phyloP scores from a whole-genome alignment of 495 filamentous ascomycete species.

The Annulohypoxylon maeteangense region DNA sequence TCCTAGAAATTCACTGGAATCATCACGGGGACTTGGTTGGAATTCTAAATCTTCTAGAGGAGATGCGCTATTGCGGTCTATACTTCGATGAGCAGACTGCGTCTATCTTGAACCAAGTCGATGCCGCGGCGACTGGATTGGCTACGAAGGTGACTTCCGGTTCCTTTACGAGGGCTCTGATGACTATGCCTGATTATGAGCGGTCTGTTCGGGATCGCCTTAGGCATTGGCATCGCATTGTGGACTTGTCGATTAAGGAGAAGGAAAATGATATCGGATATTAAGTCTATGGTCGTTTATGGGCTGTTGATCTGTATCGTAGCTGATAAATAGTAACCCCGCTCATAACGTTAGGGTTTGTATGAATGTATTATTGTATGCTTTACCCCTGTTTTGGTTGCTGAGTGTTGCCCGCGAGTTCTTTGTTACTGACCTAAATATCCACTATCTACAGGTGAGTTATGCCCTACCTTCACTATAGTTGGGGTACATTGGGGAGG shows the following conservation, averaged over 20 bases:
- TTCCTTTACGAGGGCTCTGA: slow-evolving; percentile 49
- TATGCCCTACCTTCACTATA: not conserved
- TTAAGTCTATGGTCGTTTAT: not conserved
- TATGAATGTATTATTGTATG: not conserved
- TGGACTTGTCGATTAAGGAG: slow-evolving; percentile 35
- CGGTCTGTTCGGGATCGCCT: slow-evolving; percentile 30
- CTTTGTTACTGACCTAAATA: no score
- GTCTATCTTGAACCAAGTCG: slow-evolving; percentile 56
- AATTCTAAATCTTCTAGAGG: slow-evolving; percentile 70
- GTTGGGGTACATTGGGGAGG: slow-evolving; percentile 20
- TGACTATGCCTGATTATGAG: slow-evolving; percentile 55
- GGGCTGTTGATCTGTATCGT: not conserved
- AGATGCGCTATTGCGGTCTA: slow-evolving; percentile 81
- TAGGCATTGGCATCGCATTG: slow-evolving; percentile 34
- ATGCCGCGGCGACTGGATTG: slow-evolving; percentile 16
- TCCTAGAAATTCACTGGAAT: slow-evolving; percentile 72
- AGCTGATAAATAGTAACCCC: not conserved
- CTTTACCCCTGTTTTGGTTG: no score
- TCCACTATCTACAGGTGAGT: not conserved
- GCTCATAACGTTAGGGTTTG: not conserved
- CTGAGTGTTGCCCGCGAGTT: no score
- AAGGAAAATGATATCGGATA: slow-evolving; percentile 22
- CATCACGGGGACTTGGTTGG: slow-evolving; percentile 68
- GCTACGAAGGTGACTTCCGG: slow-evolving; percentile 27
- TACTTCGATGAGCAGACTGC: slow-evolving; percentile 68